Percentiles rank a stretch among this genome's conserved stretches.
phyloP scores from a whole-genome alignment of 2,329 filamentous ascomycete genomes.

The Xylariaceae sp. region DNA sequence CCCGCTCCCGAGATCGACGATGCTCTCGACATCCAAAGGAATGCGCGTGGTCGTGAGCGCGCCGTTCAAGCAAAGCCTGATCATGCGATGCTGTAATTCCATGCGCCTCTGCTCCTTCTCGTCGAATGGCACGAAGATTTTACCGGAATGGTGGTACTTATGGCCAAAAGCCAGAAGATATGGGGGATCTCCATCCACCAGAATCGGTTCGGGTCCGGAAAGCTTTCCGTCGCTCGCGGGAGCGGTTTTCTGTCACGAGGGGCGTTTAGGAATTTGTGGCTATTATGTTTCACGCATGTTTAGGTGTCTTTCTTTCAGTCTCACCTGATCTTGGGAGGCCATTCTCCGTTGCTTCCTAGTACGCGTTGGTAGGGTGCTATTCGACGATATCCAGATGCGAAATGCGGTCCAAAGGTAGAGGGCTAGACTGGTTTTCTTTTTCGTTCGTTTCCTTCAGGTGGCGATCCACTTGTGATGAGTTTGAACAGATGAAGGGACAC shows the following conservation, averaged over 20 bases:
- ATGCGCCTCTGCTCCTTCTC: conserved; percentile 27
- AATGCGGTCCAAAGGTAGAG: not conserved
- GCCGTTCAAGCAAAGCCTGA: conserved; percentile 28
- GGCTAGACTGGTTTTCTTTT: not conserved
- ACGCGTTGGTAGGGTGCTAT: not conserved
- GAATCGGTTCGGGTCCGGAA: conserved; percentile 12
- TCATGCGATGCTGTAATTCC: conserved; percentile 26
- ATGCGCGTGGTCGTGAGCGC: conserved; percentile 29
- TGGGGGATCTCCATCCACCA: conserved; percentile 13
- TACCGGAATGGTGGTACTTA: conserved; percentile 28
- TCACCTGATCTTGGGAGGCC: conserved; percentile 14
- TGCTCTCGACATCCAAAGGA: conserved; percentile 26
- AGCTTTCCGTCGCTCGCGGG: conserved; percentile 12
- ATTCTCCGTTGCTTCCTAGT: conserved; percentile 10
- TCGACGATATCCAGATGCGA: conserved; percentile 1
- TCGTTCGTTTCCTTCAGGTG: not conserved
- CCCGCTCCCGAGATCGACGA: conserved; percentile 41
- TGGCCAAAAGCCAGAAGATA: conserved; percentile 30
- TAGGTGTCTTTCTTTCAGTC: not conserved
- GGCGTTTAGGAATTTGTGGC: conserved; percentile 2
- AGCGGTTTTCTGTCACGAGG: conserved; percentile 14
- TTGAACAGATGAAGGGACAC: not conserved
- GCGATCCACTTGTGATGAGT: not conserved
- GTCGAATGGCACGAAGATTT: conserved; percentile 31
- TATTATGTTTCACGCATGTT: not conserved